These are phyloP conservation scores for Macrophomina phaseolina DNA, from an alignment of 2,329 filamentous ascomycete species.

Conservation along the genomic window DNA sequence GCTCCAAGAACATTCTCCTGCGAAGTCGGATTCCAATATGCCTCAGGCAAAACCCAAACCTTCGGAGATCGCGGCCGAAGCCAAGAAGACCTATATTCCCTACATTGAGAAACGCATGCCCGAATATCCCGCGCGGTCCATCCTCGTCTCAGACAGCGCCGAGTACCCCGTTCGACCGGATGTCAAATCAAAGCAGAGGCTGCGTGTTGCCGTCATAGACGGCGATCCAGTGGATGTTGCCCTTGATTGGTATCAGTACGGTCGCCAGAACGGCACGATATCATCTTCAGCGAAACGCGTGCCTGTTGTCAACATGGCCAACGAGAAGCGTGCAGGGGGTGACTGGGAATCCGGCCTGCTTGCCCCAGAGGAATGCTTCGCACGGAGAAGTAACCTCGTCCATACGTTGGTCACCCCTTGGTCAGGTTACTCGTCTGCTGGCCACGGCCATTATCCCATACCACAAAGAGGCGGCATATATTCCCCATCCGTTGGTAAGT, in stretches of 20 bases:
- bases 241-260: constrained; percentile 60
- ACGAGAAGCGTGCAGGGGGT: constrained; percentile 77
- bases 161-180: constrained; percentile 52
- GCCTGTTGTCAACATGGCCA: constrained; percentile 74
- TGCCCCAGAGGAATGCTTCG: constrained; percentile 74
- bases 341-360: constrained; percentile 74
- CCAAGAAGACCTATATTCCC: constrained; percentile 73
- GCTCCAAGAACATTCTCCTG: not conserved
- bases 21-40: constrained; percentile 49
- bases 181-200: constrained; percentile 50
- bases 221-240: constrained; percentile 59
- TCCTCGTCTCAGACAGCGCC: constrained; percentile 56
- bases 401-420: constrained; percentile 69
- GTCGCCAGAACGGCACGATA: constrained; percentile 35
- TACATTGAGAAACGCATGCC: constrained; percentile 63
- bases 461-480: constrained; percentile 72
- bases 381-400: constrained; percentile 74
- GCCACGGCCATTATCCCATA: constrained; percentile 69
- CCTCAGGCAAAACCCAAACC: constrained; percentile 66
- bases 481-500: constrained; percentile 69
- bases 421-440: constrained; percentile 39
- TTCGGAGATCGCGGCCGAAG: constrained; percentile 74
- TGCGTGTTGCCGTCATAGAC: constrained; percentile 52
- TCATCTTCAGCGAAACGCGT: constrained; percentile 45
- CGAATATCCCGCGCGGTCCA: constrained; percentile 63